Base-by-base conservation (phyloP, 495 filamentous ascomycete species). In the Podospora tetraspora region DNA sequence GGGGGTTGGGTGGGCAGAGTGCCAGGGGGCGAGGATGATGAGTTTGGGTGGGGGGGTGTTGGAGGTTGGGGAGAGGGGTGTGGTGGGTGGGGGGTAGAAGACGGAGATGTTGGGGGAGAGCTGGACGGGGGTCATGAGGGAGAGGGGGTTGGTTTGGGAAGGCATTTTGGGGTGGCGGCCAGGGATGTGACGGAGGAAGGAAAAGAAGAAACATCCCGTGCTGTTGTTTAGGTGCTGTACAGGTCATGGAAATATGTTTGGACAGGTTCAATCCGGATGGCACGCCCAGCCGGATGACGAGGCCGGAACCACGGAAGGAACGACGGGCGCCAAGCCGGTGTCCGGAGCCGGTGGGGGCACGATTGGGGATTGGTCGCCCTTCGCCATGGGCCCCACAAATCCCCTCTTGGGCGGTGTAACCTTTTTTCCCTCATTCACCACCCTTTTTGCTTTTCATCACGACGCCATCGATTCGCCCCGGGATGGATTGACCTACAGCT, bases 1-100 rank as follows among this genome's bases (percentile, higher is more conserved):
- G 75, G 83, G 82, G 2, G 71, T 68, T 58, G 82, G 76, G 59
- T 68, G 79, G 9, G 82, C 82, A 23, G 76, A 80, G 79, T 83
- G 81, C 81, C 81, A 83, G 16, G 77, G 70, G 12, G 74, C 73
- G 58, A 83, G 68, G 57, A 84, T 13, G 32, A 84, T 73, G n/a
- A 84, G 75, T 62, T 78, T 80, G 27, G 76, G 64, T 12, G 24
- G 59, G 34, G 57, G 34, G 23, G 4, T 32, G 30, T 34, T 1
- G 3, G 25, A 7, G 16, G 57, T 2, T n/a, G 61, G 16, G 5
- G 27, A 27, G 52, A 56, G 11, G 29, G 27, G n/a, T 65, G 43
- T 25, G 37, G 21, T 3, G 56, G 60, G 23, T 1, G 63, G 19
- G 0, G 80, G 81, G 10, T 76, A 75, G 66, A 81, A 79, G 67